These are phyloP conservation scores for Phyllosticta ampelicida DNA, from an alignment of 2,329 filamentous ascomycete species.

Conservation along the genomic window DNA sequence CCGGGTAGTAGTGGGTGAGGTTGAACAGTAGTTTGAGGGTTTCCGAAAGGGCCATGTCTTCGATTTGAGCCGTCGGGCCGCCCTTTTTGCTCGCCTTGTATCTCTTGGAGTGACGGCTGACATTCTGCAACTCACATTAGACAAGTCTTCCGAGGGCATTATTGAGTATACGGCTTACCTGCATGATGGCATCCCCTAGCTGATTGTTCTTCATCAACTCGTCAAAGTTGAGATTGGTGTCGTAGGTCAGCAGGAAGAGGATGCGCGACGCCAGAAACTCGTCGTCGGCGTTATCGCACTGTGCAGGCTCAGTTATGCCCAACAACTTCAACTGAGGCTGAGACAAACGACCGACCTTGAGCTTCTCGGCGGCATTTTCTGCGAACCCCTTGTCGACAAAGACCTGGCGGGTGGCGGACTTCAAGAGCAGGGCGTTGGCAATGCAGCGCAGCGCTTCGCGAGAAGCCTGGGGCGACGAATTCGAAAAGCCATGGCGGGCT, in stretches of 20 bases:
- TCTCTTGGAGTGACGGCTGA: constrained; percentile 50
- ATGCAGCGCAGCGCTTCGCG: constrained; percentile 71
- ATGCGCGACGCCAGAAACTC: constrained; percentile 78
- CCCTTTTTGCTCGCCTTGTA: constrained; percentile 32
- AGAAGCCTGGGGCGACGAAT: constrained; percentile 46
- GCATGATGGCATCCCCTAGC: constrained; percentile 56
- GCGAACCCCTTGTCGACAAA: constrained; percentile 62
- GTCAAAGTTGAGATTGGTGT: constrained; percentile 55
- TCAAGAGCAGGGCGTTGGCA: constrained; percentile 71
- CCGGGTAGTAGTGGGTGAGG: constrained; percentile 62
- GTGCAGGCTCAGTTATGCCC: constrained; percentile 11
- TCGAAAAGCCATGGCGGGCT: constrained; percentile 61
- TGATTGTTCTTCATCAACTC: constrained; percentile 54
- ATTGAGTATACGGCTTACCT: constrained; percentile 19
- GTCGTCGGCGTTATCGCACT: constrained; percentile 64
- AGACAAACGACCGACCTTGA: constrained; percentile 41
- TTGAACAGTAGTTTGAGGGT: constrained; percentile 86
- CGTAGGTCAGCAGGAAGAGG: constrained; percentile 71
- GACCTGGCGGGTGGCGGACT: constrained; percentile 55
- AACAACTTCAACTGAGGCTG: constrained; percentile 2
- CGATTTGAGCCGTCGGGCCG: constrained; percentile 45
- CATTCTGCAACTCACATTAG: constrained; percentile 36
- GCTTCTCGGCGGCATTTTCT: constrained; percentile 54
- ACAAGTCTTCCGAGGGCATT: background rate
- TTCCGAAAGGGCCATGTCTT: constrained; percentile 70